Base-by-base conservation (phyloP, 208 protist species). In the Leishmania lainsoni region DNA sequence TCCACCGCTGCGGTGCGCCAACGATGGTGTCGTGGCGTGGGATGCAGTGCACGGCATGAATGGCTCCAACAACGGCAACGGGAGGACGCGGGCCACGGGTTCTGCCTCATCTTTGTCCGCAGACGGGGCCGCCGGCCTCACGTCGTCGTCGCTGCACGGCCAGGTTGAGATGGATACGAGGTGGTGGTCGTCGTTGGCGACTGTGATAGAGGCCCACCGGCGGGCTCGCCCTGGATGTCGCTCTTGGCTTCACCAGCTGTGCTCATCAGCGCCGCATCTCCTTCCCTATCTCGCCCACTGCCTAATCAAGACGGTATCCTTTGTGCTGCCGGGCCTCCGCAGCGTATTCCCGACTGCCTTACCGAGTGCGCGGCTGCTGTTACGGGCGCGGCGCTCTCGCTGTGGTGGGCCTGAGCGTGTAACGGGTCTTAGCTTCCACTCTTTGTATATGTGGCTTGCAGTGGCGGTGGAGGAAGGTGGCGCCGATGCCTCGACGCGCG, bases 391-490 rank as follows among this genome's bases (percentile, higher is more conserved):
- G 22, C 83, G 63, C 35, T 76, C 81, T 5, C 69, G 65, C 49
- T 17, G 73, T 59, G 74, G 72, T 10, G 82, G 81, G 63, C 83
- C 90, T 9, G 94, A 97, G 83, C 74, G 80, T 70, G 90, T 95
- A n/a, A 86, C 79, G 29, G 84, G 89, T n/a, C 35, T 88, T 5
- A 75, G 76, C 74, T 88, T 88, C 35, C 94, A 98, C 76, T 89
- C 91, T 2, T 45, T 84, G 14, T 79, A 85, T 29, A 59, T 88
- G 83, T 58, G 93, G 58, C 79, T 98, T 22, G 94, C 94, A 14
- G 89, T 92, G 39, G 92, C 86, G 17, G 80, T 95, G 35, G 88
- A 94, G 22, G 93, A 94, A 66, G 91, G 90, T 4, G 78, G 78
- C 49, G 17, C 74, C 1, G 78, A 82, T 70, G 85, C 82, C 35